Evolutionary conservation across 2,329 filamentous ascomycete species (phyloP).

Genomic region (Diaporthe citri): DNA sequence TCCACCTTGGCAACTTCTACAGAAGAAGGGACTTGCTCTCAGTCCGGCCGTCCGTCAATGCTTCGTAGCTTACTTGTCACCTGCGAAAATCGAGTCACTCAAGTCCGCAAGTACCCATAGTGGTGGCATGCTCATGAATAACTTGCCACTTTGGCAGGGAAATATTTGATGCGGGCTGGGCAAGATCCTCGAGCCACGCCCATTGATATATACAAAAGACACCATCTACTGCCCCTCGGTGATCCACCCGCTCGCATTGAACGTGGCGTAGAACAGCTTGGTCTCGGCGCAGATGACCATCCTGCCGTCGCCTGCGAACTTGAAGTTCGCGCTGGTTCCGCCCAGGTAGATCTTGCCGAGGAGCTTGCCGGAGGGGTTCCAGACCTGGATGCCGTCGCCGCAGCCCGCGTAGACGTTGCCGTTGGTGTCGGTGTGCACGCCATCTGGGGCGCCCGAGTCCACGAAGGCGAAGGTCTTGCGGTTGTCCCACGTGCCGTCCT

Average conservation of each 20-base stretch:
- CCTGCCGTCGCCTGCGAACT: conserved; percentile 58
- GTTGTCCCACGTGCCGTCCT: conserved; percentile 58
- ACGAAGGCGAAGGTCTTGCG: conserved; percentile 66
- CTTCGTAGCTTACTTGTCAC: neutral
- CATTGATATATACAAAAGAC: neutral
- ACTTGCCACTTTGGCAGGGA: neutral
- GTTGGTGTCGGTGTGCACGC: conserved; percentile 66
- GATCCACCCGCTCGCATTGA: conserved; percentile 42
- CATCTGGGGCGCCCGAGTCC: conserved; percentile 67
- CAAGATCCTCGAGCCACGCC: neutral
- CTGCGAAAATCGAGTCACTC: neutral
- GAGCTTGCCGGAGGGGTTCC: conserved; percentile 60
- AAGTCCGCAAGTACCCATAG: neutral
- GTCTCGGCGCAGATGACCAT: conserved; percentile 59
- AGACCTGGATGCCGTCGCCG: conserved; percentile 65
- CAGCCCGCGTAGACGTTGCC: conserved; percentile 68
- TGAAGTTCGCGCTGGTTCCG: conserved; percentile 60
- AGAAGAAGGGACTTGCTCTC: neutral
- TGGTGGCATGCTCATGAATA: neutral
- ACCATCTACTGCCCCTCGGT: conserved; percentile 20
- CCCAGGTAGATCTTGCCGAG: conserved; percentile 70
- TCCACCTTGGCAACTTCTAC: neutral
- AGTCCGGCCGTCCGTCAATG: neutral
- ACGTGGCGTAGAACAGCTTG: conserved; percentile 54
- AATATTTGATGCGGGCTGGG: neutral